Evolutionary conservation across 257 asterid species (phyloP).

Genomic region (Solanum bukasovii): DNA sequence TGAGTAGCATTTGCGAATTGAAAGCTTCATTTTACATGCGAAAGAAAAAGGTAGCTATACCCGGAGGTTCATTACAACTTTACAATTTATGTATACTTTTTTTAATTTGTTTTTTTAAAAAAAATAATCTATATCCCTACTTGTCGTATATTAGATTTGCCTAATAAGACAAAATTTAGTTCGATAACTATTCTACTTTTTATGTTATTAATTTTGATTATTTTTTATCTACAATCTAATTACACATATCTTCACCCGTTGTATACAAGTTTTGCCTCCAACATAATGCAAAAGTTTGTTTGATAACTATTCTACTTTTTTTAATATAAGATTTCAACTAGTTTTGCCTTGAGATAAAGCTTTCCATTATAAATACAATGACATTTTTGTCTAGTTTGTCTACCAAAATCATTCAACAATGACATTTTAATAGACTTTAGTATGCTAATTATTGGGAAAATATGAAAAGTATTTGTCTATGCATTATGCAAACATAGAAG

Average conservation of each 20-base stretch:
- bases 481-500: not conserved
- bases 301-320: not conserved
- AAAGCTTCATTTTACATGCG: too few relatives aligned
- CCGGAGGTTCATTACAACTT: too few relatives aligned
- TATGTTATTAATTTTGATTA: too few relatives aligned
- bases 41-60: too few relatives aligned
- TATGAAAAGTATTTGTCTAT: not conserved
- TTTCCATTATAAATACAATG: not conserved
- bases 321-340: too few relatives aligned
- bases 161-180: too few relatives aligned
- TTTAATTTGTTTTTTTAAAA: too few relatives aligned
- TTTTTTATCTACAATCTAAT: not conserved
- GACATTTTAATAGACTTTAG: not conserved
- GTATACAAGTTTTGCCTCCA: not conserved
- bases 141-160: too few relatives aligned
- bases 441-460: not conserved
- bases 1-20: too few relatives aligned
- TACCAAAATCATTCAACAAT: not conserved
- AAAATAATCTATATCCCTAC: too few relatives aligned
- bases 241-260: not conserved
- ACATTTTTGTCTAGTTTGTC: not conserved
- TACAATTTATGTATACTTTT: too few relatives aligned
- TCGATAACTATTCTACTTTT: not conserved
- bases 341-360: not conserved
- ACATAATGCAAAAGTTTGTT: not conserved